Evolutionary conservation across 2,329 filamentous ascomycete genomes (phyloP).

Genomic region (Pseudogymnoascus sp.): DNA sequence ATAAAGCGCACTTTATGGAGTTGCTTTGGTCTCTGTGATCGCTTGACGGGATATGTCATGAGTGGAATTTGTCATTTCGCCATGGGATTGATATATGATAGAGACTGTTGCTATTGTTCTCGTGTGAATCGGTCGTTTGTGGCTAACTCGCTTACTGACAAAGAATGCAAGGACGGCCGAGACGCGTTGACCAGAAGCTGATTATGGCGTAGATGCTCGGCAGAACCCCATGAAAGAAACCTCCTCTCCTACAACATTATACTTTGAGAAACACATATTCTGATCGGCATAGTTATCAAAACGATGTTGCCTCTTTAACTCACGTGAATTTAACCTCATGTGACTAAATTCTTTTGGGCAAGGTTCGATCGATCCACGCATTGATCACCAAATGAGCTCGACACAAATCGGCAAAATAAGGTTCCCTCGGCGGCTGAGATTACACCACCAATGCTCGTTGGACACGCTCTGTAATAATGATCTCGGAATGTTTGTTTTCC

Average conservation of each 20-base stretch:
- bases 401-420: neutral
- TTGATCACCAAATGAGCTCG: neutral
- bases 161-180: neutral
- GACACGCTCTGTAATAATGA: neutral
- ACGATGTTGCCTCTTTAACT: neutral
- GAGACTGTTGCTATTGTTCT: slow-evolving; percentile 11
- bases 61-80: slow-evolving; percentile 15
- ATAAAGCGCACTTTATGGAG: slow-evolving; percentile 24
- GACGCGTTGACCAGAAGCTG: neutral
- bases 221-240: neutral
- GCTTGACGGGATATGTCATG: slow-evolving; percentile 27
- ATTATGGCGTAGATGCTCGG: neutral
- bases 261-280: neutral
- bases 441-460: neutral
- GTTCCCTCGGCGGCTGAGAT: neutral
- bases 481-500: neutral
- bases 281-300: neutral
- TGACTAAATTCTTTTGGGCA: neutral
- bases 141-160: neutral
- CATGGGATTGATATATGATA: slow-evolving; percentile 5
- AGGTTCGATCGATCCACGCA: neutral
- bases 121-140: neutral
- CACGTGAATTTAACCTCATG: slow-evolving; percentile 3
- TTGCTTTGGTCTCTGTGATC: slow-evolving; percentile 18
- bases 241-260: neutral